phyloP scores from a whole-genome alignment of 148 eudicot genomes.

The Rhododendron griersonianum region DNA sequence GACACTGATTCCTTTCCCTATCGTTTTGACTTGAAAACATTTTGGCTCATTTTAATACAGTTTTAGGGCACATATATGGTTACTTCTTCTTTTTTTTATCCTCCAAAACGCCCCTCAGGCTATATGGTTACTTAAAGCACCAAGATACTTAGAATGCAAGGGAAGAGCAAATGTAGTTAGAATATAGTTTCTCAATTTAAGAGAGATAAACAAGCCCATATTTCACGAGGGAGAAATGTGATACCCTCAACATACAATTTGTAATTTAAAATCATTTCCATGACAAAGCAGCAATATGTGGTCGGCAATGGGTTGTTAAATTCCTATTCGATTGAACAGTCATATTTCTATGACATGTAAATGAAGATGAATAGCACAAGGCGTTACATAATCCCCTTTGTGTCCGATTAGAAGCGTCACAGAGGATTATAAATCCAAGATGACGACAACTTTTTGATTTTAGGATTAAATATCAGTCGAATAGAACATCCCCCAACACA shows the following conservation, averaged over 20 bases:
- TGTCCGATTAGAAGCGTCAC: neutral
- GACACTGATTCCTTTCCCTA: neutral
- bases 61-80: neutral
- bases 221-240: neutral
- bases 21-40: slow-evolving; percentile 1
- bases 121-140: neutral
- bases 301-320: neutral
- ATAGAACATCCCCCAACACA: neutral
- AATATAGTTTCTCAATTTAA: neutral
- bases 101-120: too few species aligned
- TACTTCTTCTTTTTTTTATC: too few species aligned
- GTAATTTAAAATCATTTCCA: neutral
- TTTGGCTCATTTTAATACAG: neutral
- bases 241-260: neutral
- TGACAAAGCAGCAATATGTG: neutral
- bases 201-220: neutral
- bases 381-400: neutral
- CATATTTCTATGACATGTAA: neutral
- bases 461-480: neutral
- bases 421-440: neutral
- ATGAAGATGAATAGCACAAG: neutral
- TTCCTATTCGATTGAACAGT: neutral
- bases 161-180: neutral
- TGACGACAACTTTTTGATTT: too few species aligned
- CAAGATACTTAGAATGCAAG: neutral